Evolutionary conservation across 2,329 filamentous ascomycete species (phyloP), one percentile per base, ranked within the genome.

Genomic region (Monilinia laxa): DNA sequence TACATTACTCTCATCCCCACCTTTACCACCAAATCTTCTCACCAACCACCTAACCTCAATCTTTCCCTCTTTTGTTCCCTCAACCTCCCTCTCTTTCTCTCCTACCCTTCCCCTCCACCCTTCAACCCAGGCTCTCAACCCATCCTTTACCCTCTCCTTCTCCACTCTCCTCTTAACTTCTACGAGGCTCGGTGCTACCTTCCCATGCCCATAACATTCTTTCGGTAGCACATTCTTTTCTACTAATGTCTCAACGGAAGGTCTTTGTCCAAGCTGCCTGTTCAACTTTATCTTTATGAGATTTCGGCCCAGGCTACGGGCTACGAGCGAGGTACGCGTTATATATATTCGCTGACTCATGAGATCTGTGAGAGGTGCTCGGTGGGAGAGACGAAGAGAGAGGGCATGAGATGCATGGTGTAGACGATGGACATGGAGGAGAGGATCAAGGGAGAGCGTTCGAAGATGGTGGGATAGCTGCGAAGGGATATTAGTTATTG

Each of bases 131-230:
- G 82, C 81, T 49, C 88, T 79, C 68, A 92, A 76, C 20, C 82
- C 82, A 72, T 91, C 88, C 75, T 90, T 91, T 54, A 91, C 80
- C 68, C 82, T 81, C 78, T 91, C 87, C 71, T 84, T 83, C 78
- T 91, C 89, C 20, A 91, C 81, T 16, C 83, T 84, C 65, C 85
- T 81, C 73, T 85, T 85, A 70, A 82, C 82, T 38, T 86, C 87
- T n/a, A 90, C 84, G 45, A 91, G 78, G 0, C 80, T 83, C 0
- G 87, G 87, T 0, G 87, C 84, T 80, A 73, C 78, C 65, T 71
- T 75, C 66, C 71, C 69, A 71, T 79, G 75, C 23, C 59, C 81
- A 18, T 85, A 84, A 73, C 87, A 89, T 76, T 90, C 88, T 55
- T 81, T 80, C 1, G 88, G 89, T 40, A 92, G 78, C 40, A 92